Evolutionary conservation across 2,329 filamentous ascomycete genomes (phyloP), one percentile per base, ranked within the genome.

Genomic region (Ramichloridium luteum): DNA sequence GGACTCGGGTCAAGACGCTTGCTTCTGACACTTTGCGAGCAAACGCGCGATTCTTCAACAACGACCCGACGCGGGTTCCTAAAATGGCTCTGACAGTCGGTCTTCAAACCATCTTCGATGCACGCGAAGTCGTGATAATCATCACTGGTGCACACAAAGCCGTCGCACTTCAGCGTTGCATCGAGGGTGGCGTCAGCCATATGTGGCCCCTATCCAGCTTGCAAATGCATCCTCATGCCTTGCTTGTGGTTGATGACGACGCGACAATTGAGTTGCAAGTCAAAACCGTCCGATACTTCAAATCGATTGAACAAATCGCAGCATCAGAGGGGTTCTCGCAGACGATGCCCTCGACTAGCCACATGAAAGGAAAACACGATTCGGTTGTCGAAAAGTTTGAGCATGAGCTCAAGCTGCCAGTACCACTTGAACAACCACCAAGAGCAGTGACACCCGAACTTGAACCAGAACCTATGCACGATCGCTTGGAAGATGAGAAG

Each of bases 181-280:
- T 92, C 41, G 83, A 92, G 56, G 77, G 78, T 35, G 79, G 78
- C 16, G 72, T 92, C 39, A 88, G 85, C 55, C 83, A 90, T 60
- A 88, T 88, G 80, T 92, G 83, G 82, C 88, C 83, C 1, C 67
- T 90, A 5, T 88, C 81, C 6, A 75, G 74, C 33, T 65, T 92
- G 25, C 83, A 92, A 54, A 62, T 88, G 40, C 83, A 90, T 55
- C 77, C 74, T 3, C 78, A 86, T 48, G 77, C 82, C 32, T 74
- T 90, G 66, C 75, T 90, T 43, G 80, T 88, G 6, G 80, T 80
- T 27, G 83, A 92, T 48, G 80, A 88, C 47, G 81, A 88, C 50
- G 60, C 63, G 45, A 62, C 64, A 20, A 32, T 70, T 39, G 55
- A 68, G 47, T 48, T 67, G 26, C 58, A 59, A 43, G 60, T 58